Percentiles rank a stretch among this genome's conserved stretches.
Conservation (phyloP, 1,284 basidiomycete species). For the Fomitopsis betulina region DNA sequence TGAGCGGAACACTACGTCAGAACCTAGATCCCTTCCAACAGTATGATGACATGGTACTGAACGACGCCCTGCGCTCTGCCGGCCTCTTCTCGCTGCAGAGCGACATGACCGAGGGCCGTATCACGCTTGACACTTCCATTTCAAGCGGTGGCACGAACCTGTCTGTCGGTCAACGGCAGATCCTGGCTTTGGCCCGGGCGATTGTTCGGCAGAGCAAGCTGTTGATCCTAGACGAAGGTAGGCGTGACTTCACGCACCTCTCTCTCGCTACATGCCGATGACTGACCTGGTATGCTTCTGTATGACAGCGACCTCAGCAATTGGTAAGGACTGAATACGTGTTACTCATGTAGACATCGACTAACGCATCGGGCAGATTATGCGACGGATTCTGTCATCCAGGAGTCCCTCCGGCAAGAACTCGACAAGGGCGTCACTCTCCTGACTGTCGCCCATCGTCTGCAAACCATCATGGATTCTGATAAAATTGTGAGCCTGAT, state of each 20-base stretch:
- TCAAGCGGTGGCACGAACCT: slow-evolving; percentile 59
- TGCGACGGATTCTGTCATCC: slow-evolving; percentile 53
- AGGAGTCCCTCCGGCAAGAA: slow-evolving; percentile 48
- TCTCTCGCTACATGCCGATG: not conserved
- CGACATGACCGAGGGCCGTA: slow-evolving; percentile 45
- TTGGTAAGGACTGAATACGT: slow-evolving; percentile 27
- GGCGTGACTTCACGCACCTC: not conserved
- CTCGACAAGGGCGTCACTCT: slow-evolving; percentile 50
- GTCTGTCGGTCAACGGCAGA: slow-evolving; percentile 54
- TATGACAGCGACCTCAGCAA: slow-evolving; percentile 28
- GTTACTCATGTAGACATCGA: not conserved
- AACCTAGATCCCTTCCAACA: slow-evolving; percentile 73
- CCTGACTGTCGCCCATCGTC: slow-evolving; percentile 61
- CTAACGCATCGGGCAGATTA: slow-evolving; percentile 32
- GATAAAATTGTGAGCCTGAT: slow-evolving; percentile 29
- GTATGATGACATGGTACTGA: slow-evolving; percentile 61
- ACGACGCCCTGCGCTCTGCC: slow-evolving; percentile 48
- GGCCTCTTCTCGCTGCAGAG: slow-evolving; percentile 50
- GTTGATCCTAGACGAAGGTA: slow-evolving; percentile 60
- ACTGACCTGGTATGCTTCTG: not conserved
- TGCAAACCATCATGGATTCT: slow-evolving; percentile 67
- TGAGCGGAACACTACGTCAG: slow-evolving; percentile 54
- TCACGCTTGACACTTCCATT: slow-evolving; percentile 50
- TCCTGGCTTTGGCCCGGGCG: slow-evolving; percentile 56
- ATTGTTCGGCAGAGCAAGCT: slow-evolving; percentile 57